Base-by-base conservation (phyloP, 2,329 filamentous ascomycete species). In the Colletotrichum lini region DNA sequence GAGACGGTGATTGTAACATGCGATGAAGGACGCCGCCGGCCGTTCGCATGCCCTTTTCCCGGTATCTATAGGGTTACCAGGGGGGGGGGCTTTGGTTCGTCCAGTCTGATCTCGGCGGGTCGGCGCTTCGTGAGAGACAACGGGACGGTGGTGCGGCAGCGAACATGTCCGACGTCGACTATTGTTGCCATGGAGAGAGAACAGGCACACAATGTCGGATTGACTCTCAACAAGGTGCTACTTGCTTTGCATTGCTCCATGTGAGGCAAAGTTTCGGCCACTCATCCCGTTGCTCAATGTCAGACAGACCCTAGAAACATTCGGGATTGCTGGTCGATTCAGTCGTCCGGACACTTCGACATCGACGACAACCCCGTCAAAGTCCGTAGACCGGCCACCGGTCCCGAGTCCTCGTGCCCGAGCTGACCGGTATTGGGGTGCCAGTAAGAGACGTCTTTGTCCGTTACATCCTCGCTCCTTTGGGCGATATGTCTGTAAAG, bases 161-260 rank as follows among this genome's bases (percentile, higher is more conserved):
- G 58, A 65, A 30, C 42, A 54, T 72, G 59, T 23, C 69, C 59
- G 59, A 60, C 7, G 1, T 56, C 44, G 18, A 53, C n/a, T 26
- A 44, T 49, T 18, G 23, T 38, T 64, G 52, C 12, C 18, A 26
- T 23, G 16, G 53, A 45, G 40, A 45, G 4, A 9, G 18, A 18
- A 42, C 45, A 40, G 42, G 23, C 18, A 54, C 52, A 30, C 26
- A 45, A 30, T 56, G 10, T 45, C 7, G 15, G 35, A 30, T 54
- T 52, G 66, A 70, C 40, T 65, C 40, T 65, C 66, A 61, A 52
- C 60, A 61, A 52, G 15, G 30, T 35, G 35, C 54, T 35, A 62
- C 54, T 57, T 60, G 40, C 42, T 65, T 45, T 65, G 44, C 42
- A 70, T 45, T 57, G 49, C 44, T 21, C 57, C 42, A 15, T 56